Conservation (phyloP, 2,329 filamentous ascomycete genomes). For the Alternaria incomplexa region DNA sequence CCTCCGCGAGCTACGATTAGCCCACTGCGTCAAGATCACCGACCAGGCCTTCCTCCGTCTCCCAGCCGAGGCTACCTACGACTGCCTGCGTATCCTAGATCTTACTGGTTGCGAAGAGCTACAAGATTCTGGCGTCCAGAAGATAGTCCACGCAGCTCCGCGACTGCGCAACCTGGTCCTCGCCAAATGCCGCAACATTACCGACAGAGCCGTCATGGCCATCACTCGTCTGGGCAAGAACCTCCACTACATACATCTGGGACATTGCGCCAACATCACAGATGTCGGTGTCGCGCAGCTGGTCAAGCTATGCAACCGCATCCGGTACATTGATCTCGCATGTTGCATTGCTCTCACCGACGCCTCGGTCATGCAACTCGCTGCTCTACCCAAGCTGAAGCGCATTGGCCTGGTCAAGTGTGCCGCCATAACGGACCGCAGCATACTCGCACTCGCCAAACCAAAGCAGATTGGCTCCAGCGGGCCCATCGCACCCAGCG, state of each 20-base stretch:
- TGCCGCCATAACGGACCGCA: constrained; percentile 84
- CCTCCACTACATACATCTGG: constrained; percentile 93
- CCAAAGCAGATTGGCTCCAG: constrained; percentile 63
- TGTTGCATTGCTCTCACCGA: constrained; percentile 92
- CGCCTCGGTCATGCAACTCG: constrained; percentile 80
- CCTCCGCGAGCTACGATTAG: constrained; percentile 87
- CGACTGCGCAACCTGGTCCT: constrained; percentile 90
- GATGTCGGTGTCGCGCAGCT: constrained; percentile 85
- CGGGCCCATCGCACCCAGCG: constrained; percentile 66
- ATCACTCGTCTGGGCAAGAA: constrained; percentile 94
- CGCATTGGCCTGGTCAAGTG: constrained; percentile 96
- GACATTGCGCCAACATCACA: constrained; percentile 90
- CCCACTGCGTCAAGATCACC: constrained; percentile 82
- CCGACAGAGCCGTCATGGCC: constrained; percentile 83
- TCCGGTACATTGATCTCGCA: constrained; percentile 96
- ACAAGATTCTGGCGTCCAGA: constrained; percentile 85
- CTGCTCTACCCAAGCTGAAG: constrained; percentile 88
- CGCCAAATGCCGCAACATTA: constrained; percentile 92
- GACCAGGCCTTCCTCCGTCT: constrained; percentile 87
- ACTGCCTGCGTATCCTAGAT: constrained; percentile 90
- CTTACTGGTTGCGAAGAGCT: constrained; percentile 86
- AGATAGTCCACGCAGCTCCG: constrained; percentile 84
- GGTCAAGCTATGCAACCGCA: constrained; percentile 86
- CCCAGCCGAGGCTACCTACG: constrained; percentile 72
- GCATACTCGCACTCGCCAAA: constrained; percentile 82